Conservation (phyloP, 805 yeast genomes). For the Grigorovia humatica region DNA sequence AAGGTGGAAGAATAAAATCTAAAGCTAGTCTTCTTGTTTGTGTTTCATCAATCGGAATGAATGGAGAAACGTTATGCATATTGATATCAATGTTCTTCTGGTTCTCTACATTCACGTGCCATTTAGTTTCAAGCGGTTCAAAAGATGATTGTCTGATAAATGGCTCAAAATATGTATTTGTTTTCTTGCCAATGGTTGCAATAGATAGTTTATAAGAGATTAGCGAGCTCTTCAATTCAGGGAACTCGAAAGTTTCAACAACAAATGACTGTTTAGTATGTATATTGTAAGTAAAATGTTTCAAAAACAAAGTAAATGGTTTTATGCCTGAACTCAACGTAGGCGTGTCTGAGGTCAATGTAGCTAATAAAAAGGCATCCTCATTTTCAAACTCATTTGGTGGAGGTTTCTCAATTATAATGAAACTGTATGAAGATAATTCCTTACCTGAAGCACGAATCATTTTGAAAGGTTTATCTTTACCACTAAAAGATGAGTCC, state of each 20-base stretch:
- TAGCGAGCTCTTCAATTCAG: constrained; percentile 23
- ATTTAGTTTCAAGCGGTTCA: constrained; percentile 67
- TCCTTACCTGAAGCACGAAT: constrained; percentile 33
- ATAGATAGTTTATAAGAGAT: constrained; percentile 16
- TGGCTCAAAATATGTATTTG: constrained; percentile 37
- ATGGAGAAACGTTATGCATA: constrained; percentile 63
- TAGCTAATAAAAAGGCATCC: constrained; percentile 17
- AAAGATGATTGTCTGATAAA: constrained; percentile 56
- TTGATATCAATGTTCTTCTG: constrained; percentile 31
- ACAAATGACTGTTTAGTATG: neutral
- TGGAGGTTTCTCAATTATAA: constrained; percentile 36
- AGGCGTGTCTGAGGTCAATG: constrained; percentile 3
- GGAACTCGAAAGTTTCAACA: constrained; percentile 16
- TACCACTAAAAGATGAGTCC: constrained; percentile 51
- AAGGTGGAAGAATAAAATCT: constrained; percentile 17
- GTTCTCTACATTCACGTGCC: constrained; percentile 49
- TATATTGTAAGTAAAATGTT: constrained; percentile 3
- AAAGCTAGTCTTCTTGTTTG: constrained; percentile 16
- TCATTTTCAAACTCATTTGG: constrained; percentile 7
- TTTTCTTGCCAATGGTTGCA: neutral
- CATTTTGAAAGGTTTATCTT: constrained; percentile 38
- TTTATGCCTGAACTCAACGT: neutral
- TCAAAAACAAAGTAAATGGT: constrained; percentile 10
- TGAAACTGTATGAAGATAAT: constrained; percentile 36
- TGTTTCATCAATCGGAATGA: constrained; percentile 35